These are phyloP conservation scores for Antitrichia curtipendula DNA, from an alignment of 225 moss, liverwort and hornwort species.

Conservation along the genomic window DNA sequence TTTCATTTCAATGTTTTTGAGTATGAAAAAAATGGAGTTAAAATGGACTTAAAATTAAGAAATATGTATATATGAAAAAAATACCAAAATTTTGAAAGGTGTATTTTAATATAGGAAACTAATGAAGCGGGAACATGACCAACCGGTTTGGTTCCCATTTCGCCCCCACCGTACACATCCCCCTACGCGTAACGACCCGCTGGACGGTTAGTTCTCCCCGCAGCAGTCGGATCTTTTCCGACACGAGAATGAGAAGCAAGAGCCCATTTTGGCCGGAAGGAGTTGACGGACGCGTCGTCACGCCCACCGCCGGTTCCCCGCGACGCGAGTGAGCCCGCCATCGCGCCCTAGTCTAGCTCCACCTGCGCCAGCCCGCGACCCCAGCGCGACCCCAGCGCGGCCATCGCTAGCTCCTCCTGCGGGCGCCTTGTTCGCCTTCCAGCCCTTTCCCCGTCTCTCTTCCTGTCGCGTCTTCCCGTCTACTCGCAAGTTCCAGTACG, in stretches of 20 bases:
- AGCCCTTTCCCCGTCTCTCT: background rate
- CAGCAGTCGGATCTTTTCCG: background rate
- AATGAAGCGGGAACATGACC: background rate
- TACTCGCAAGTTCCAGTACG: background rate
- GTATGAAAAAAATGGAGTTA: background rate
- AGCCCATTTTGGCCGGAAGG: background rate
- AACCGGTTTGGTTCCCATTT: background rate
- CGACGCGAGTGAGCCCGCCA: background rate
- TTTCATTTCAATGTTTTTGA: background rate
- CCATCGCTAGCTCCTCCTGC: background rate
- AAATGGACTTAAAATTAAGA: background rate
- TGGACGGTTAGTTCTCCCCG: background rate
- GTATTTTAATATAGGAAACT: background rate
- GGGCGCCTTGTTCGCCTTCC: background rate
- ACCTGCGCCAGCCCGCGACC: background rate
- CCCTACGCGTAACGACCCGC: background rate
- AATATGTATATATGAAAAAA: rapidly evolving
- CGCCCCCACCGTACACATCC: background rate
- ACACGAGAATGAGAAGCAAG: background rate
- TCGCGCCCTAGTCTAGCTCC: background rate
- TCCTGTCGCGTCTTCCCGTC: background rate
- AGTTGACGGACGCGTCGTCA: background rate
- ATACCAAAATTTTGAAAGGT: background rate
- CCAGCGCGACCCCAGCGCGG: background rate
- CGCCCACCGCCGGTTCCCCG: background rate